These are phyloP conservation scores for Trichophyton rubrum DNA, from an alignment of 2,329 filamentous ascomycete species.

Conservation along the genomic window DNA sequence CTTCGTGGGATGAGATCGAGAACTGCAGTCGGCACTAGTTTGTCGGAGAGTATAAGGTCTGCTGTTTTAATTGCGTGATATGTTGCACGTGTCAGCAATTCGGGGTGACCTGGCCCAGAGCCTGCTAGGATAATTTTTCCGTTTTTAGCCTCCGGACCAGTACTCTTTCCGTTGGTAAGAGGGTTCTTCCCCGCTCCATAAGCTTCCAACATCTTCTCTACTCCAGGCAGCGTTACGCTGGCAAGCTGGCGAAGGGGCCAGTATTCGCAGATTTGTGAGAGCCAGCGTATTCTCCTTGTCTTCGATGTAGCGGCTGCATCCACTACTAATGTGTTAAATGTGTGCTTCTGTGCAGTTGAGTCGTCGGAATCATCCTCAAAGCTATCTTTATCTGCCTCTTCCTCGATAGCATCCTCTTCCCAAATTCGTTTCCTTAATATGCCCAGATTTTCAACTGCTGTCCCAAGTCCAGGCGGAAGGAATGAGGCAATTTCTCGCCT, in stretches of 20 bases:
- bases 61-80: constrained; percentile 37
- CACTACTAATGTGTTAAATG: constrained; percentile 70
- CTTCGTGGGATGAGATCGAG: constrained; percentile 81
- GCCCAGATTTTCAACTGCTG: constrained; percentile 65
- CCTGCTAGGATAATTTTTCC: constrained; percentile 80
- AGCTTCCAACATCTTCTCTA: constrained; percentile 61
- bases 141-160: constrained; percentile 20
- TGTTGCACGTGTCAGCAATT: constrained; percentile 62
- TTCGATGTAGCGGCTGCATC: constrained; percentile 61
- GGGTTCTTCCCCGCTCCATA: constrained; percentile 37
- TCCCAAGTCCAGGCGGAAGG: constrained; percentile 62
- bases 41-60: constrained; percentile 41
- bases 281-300: constrained; percentile 77
- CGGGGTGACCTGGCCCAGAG: constrained; percentile 82
- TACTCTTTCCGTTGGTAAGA: constrained; percentile 6
- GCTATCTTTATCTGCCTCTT: constrained; percentile 32
- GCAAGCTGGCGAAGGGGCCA: constrained; percentile 83
- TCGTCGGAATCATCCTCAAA: constrained; percentile 39
- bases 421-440: constrained; percentile 57
- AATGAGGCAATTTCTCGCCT: constrained; percentile 74
- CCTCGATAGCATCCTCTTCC: constrained; percentile 53
- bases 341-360: constrained; percentile 50
- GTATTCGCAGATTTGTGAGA: constrained; percentile 95
- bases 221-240: constrained; percentile 64
- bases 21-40: constrained; percentile 58